Evolutionary conservation across 306 rosid genomes (phyloP), one percentile per base, ranked within the genome.

Genomic region (Lathyrus oleraceus): DNA sequence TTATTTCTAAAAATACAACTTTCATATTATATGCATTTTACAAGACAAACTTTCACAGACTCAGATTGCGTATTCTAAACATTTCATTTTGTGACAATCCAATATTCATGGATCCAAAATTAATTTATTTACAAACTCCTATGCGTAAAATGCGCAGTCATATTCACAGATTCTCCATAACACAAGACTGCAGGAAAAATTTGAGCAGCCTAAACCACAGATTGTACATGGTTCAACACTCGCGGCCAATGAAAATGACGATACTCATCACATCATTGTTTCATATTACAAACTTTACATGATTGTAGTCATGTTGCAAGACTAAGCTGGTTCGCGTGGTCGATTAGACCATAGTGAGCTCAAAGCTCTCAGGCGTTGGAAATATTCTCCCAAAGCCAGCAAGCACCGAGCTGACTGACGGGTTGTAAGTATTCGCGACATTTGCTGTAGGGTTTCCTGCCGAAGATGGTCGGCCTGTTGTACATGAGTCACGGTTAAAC

Each of bases 391-490:
- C 76, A 91, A 58, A 27, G 84, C 91, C 61, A 91, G 96, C 61
- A 95, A 82, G 49, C 96, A 96, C 32, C 91, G 86, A 30, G 93
- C 99, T 1, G 92, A 83, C 72, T 95, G 97, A 56, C 91, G 95
- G 61, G 65, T 83, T 5, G 95, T 85, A 6, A 95, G 87, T 72
- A 87, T 89, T 69, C 85, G 87, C 28, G 80, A 65, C 91, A 95
- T 83, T 82, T 91, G 97, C 76, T 75, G 89, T 76, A 95, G 78
- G 9, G 96, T 82, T 81, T 81, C 95, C 70, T 80, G 86, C 36
- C 97, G 92, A 44, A 95, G 87, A 89, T 89, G 84, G 70, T 95
- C 99, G 58, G 92, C 97, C 99, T 91, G 87, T 75, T 81, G 76
- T 62, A 72, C 78, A 67, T 30, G 6, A 39, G 40, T 20, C 76